A percentile compares a stretch with the other conserved stretches of the same genome.
Evolutionary conservation across 306 rosid species (phyloP).

Genomic region (Sophora flavescens): DNA sequence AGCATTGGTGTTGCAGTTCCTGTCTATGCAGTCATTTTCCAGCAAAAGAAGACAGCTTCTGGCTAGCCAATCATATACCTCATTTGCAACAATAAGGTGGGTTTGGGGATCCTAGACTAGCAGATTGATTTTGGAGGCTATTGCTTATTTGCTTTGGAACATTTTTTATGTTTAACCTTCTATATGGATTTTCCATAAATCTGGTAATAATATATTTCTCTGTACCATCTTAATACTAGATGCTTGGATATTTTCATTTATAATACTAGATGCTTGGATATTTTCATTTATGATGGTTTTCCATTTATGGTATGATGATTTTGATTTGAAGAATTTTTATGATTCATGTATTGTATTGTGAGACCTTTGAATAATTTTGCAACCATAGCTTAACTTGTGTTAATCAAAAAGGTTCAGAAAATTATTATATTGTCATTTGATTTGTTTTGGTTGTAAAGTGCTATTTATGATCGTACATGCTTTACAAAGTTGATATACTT

Average conservation of each 20-base stretch:
- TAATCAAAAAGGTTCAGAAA: not conserved
- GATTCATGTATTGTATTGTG: conserved; percentile 54
- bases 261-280: not conserved
- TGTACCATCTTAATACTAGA: not conserved
- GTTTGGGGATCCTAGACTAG: conserved; percentile 46
- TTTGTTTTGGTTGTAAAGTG: not conserved
- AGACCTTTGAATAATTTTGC: conserved; percentile 13
- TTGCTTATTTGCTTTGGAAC: conserved; percentile 32
- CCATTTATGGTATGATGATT: conserved; percentile 40
- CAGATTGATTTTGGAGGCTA: conserved; percentile 29
- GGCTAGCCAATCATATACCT: conserved; percentile 34
- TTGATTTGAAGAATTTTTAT: conserved; percentile 43
- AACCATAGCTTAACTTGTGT: conserved; percentile 6
- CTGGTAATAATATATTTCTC: conserved; percentile 46
- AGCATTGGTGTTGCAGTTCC: conserved; percentile 64
- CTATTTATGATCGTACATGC: conserved; percentile 39
- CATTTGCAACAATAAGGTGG: conserved; percentile 33
- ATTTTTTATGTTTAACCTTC: conserved; percentile 42
- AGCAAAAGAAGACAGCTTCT: conserved; percentile 68
- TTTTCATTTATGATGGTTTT: conserved; percentile 6
- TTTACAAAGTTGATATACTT: conserved; percentile 34
- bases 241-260: not conserved
- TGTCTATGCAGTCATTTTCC: conserved; percentile 59
- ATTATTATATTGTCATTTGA: conserved; percentile 15
- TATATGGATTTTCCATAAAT: conserved; percentile 45